Evolutionary conservation across 371 early-diverging fungal genomes (phyloP).

Genomic region (Apophysomyces elegans): DNA sequence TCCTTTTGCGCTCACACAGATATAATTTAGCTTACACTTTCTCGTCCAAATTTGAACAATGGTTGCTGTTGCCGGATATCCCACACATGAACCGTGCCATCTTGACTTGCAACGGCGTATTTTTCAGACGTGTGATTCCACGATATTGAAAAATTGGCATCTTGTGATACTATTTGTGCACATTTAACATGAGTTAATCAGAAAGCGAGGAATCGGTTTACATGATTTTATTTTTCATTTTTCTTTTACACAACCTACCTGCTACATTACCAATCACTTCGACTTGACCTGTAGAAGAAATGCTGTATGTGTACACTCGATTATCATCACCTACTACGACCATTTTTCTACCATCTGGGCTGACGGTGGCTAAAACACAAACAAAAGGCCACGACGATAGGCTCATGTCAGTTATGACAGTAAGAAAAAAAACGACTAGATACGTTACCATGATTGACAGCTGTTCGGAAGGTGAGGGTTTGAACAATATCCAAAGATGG

Average conservation of each 20-base stretch:
- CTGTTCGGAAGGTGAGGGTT: constrained; percentile 77
- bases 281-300: not conserved
- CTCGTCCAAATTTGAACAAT: constrained; percentile 50
- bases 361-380: constrained; percentile 63
- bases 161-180: constrained; percentile 28
- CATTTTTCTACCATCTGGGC: constrained; percentile 80
- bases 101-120: constrained; percentile 89
- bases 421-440: not conserved
- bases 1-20: not conserved
- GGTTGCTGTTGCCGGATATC: constrained; percentile 42
- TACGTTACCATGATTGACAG: constrained; percentile 77
- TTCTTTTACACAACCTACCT: constrained; percentile 37
- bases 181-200: not conserved
- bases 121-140: constrained; percentile 77
- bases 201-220: constrained; percentile 16
- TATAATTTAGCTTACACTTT: constrained; percentile 32
- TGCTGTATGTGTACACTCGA: constrained; percentile 69
- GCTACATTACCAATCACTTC: constrained; percentile 34
- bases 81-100: constrained; percentile 85
- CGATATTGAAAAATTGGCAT: constrained; percentile 56
- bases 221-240: not conserved
- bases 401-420: no score
- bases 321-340: constrained; percentile 86
- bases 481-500: constrained; percentile 72
- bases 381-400: not conserved